phyloP scores from a whole-genome alignment of 192 early-diverging fungal species.

The Coemansia sp. region DNA sequence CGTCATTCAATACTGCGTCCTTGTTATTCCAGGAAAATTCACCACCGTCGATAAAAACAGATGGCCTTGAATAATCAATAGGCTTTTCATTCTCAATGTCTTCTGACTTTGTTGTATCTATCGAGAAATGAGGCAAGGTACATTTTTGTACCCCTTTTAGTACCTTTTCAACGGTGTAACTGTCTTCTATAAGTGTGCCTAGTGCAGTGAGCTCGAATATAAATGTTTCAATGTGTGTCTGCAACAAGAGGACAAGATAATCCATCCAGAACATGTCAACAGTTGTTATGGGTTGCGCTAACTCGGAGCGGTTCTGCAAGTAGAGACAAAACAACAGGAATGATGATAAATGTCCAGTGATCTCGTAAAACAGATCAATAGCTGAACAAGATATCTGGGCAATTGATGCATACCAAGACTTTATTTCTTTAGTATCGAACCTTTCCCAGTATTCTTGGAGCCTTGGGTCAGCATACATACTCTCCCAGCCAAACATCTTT shows the following conservation, averaged over 20 bases:
- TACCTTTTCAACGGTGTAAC: slow-evolving; percentile 9
- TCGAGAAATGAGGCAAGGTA: slow-evolving; percentile 9
- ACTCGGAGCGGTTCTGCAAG: slow-evolving; percentile 1
- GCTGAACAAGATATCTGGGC: too few relatives aligned
- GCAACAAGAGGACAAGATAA: not conserved
- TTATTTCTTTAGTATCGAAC: slow-evolving; percentile 1
- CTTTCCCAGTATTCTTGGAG: slow-evolving; percentile 6
- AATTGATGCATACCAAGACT: not conserved
- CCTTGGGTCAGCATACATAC: slow-evolving; percentile 13
- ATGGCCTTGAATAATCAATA: not conserved
- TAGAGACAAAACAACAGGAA: slow-evolving; percentile 17
- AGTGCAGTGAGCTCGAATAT: too few relatives aligned
- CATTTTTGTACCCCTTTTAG: slow-evolving; percentile 21
- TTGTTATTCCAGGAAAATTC: slow-evolving; percentile 18
- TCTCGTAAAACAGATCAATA: not conserved
- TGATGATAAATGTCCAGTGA: slow-evolving; percentile 9
- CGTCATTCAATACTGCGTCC: slow-evolving; percentile 20
- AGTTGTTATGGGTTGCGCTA: too few relatives aligned
- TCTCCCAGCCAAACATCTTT: slow-evolving; percentile 40
- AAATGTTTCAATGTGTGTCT: too few relatives aligned
- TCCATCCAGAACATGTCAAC: too few relatives aligned
- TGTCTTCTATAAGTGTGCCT: not conserved
- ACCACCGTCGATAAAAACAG: slow-evolving; percentile 14
- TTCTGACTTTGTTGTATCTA: not conserved
- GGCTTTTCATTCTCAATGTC: not conserved